These are phyloP conservation scores for Phylloporus sp. DNA, from an alignment of 768 basidiomycete genomes.

Conservation along the genomic window DNA sequence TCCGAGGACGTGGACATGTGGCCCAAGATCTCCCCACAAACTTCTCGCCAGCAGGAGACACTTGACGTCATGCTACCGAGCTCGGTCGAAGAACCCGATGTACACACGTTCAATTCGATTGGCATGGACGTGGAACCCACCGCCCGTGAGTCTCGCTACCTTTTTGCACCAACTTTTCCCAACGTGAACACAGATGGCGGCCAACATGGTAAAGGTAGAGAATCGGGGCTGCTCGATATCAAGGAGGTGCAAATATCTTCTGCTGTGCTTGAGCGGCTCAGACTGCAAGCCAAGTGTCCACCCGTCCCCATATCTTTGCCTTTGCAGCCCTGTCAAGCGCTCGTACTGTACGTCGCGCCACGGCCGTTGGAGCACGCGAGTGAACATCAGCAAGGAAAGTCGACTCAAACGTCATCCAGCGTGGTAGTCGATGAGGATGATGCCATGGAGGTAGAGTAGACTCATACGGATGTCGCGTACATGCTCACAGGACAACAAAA, in stretches of 20 bases:
- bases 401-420: background rate
- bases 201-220: conserved; percentile 21
- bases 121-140: conserved; percentile 69
- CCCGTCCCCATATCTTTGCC: conserved; percentile 19
- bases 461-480: conserved; percentile 6
- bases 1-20: conserved; percentile 19
- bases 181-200: conserved; percentile 21
- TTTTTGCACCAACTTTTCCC: background rate
- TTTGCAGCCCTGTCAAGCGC: conserved; percentile 36
- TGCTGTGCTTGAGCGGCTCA: conserved; percentile 43
- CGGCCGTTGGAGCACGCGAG: background rate
- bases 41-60: conserved; percentile 4
- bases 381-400: background rate
- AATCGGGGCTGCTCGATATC: conserved; percentile 18
- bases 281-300: conserved; percentile 24
- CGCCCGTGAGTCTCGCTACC: conserved; percentile 43
- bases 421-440: conserved; percentile 29
- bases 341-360: conserved; percentile 51
- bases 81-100: conserved; percentile 39
- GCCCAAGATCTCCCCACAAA: conserved; percentile 5
- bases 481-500: conserved; percentile 16
- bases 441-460: conserved; percentile 51
- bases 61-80: conserved; percentile 27
- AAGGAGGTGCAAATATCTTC: conserved; percentile 39
- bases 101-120: conserved; percentile 43